These are phyloP conservation scores for Diaporthe ilicicola DNA, from an alignment of 2,329 filamentous ascomycete species.

Conservation along the genomic window DNA sequence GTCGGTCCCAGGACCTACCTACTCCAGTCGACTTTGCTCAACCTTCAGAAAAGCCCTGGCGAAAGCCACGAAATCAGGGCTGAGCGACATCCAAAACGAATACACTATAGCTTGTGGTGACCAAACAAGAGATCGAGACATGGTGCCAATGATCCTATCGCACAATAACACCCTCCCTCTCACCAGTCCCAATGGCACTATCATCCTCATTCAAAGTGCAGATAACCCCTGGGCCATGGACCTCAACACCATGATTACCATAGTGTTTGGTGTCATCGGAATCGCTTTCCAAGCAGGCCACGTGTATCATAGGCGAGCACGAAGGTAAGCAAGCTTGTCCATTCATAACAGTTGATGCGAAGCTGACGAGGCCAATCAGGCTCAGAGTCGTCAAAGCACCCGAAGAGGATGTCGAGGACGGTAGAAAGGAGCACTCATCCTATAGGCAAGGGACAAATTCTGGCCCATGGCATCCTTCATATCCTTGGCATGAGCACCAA, in stretches of 20 bases:
- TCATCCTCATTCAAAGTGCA: background rate
- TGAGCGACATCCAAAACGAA: too few relatives aligned
- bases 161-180: background rate
- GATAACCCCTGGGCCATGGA: constrained; percentile 12
- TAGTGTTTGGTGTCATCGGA: background rate
- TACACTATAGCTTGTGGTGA: too few relatives aligned
- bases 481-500: background rate
- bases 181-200: background rate
- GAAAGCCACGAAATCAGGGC: background rate
- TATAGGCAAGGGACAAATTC: background rate
- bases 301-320: background rate
- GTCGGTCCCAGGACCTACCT: background rate
- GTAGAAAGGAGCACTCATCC: too few relatives aligned
- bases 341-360: background rate
- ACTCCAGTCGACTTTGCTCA: background rate
- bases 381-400: background rate
- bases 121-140: background rate
- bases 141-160: background rate
- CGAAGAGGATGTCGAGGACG: background rate
- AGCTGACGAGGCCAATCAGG: background rate
- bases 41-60: too few relatives aligned
- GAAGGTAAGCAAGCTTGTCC: background rate
- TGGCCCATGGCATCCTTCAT: background rate
- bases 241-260: constrained; percentile 12
- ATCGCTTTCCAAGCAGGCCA: background rate